phyloP scores from a whole-genome alignment of 371 early-diverging fungal genomes.

The Basidiobolus heterosporus region DNA sequence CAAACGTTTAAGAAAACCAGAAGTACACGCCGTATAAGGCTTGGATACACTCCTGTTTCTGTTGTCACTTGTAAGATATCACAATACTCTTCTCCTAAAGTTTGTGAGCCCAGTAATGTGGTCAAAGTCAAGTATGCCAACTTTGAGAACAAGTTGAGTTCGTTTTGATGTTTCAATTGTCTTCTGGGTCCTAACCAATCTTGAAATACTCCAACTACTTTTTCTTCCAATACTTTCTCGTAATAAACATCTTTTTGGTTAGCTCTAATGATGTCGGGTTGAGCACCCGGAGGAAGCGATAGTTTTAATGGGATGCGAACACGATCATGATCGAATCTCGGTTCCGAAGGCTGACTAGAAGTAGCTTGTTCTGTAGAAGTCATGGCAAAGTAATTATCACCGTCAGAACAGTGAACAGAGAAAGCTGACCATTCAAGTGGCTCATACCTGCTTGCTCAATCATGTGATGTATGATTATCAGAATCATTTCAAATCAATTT shows the following conservation, averaged over 20 bases:
- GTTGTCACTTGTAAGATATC: slow-evolving; percentile 49
- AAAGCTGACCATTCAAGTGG: no score
- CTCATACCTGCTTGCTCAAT: no score
- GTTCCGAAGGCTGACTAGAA: no score
- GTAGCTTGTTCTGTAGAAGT: no score
- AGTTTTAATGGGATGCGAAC: no score
- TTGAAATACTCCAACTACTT: slow-evolving; percentile 41
- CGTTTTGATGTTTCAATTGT: slow-evolving; percentile 46
- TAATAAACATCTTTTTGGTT: slow-evolving; percentile 77
- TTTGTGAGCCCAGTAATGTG: slow-evolving; percentile 56
- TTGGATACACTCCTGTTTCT: not conserved
- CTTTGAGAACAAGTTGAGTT: slow-evolving; percentile 38
- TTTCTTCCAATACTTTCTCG: slow-evolving; percentile 36
- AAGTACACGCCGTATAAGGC: not conserved
- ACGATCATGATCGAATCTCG: no score
- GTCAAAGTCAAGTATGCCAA: slow-evolving; percentile 56
- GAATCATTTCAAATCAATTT: no score
- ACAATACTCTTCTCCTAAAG: slow-evolving; percentile 86
- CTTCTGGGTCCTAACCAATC: slow-evolving; percentile 33
- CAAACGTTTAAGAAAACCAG: not conserved
- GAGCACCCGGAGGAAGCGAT: no score
- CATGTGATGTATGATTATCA: no score
- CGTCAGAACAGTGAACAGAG: no score
- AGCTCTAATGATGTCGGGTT: slow-evolving; percentile 31
- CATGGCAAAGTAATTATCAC: no score